Percentiles rank a stretch among this genome's conserved stretches.
Evolutionary conservation across 129 eudicot species (phyloP).

Genomic region (Helianthus tuberosus): DNA sequence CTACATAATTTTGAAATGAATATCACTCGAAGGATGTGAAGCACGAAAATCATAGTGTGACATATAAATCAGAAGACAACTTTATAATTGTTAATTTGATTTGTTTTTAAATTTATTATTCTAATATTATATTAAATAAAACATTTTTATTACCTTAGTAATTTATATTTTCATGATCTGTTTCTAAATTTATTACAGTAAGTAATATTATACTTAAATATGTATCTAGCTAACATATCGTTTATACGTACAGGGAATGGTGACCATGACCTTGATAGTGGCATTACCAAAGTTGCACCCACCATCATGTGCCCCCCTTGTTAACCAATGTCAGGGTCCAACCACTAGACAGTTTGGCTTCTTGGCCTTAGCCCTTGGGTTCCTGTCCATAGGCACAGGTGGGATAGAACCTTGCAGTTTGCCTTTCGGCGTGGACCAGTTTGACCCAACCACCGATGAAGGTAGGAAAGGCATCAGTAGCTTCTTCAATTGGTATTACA

Average conservation of each 20-base stretch:
- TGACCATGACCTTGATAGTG: conserved; percentile 63
- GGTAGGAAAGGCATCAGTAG: conserved; percentile 85
- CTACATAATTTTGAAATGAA: too few species aligned
- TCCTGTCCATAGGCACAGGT: conserved; percentile 55
- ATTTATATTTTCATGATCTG: too few species aligned
- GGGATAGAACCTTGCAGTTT: conserved; percentile 89
- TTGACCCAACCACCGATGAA: conserved; percentile 78
- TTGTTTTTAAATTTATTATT: too few species aligned
- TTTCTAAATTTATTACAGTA: too few species aligned
- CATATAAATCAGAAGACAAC: too few species aligned
- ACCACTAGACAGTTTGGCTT: conserved; percentile 59
- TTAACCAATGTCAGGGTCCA: conserved; percentile 53
- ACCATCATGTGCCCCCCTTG: conserved; percentile 46
- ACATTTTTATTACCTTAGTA: too few species aligned
- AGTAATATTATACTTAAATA: too few species aligned
- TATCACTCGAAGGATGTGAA: too few species aligned
- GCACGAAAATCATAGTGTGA: too few species aligned
- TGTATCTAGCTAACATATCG: too few species aligned
- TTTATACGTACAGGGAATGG: conserved; percentile 63
- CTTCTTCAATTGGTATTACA: conserved; percentile 95
- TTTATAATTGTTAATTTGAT: too few species aligned
- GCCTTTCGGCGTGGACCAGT: conserved; percentile 94
- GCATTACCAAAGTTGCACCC: conserved; percentile 63
- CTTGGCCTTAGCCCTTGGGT: conserved; percentile 52
- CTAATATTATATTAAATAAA: too few species aligned